Base-by-base conservation (phyloP, 1,139 yeast species). In the Saccharomycopsis hybrid region DNA sequence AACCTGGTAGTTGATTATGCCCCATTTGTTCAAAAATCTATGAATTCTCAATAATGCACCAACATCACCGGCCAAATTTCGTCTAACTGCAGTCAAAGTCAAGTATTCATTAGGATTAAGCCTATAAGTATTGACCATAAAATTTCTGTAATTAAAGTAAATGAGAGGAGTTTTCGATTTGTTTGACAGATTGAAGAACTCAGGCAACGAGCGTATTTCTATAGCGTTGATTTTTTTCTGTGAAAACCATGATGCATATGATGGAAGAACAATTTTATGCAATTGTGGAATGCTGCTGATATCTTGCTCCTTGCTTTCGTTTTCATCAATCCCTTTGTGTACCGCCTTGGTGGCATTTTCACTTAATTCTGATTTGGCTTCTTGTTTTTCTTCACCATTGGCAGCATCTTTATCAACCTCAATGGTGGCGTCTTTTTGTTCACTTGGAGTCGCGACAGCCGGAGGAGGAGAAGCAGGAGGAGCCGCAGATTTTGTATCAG, bases 11-110 rank as follows among this genome's bases (percentile, higher is more conserved):
- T 94, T 94, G 51, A 94, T 88, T 53, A 94, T 72, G 0, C 99
- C 99, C 99, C 99, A 94, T 65, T 85, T 87, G 62, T 81, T 90
- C 56, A 94, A 72, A 62, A 94, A 92, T 56, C 87, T 78, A 64
- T 89, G 97, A 8, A 92, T 80, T 57, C 99, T 77, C 78, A 92
- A 80, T 54, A 94, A 76, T 1, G 96, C 84, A 24, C 97, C 95
- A 8, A 90, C 97, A 70, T 94, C 98, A 41, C 98, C 98, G 27
- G 89, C 94, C 55, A 94, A 74, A 62, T 90, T 92, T 61, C 99
- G 81, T 61, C 98, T 82, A 54, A 95, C 87, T 0, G 97, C 94
- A 0, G 98, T 92, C 50, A 89, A 85, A 0, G 97, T 88, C 48
- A 92, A 73, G 62, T 87, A 90, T 65, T 92, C 98, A 60, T 84